phyloP scores from a whole-genome alignment of 2,329 filamentous ascomycete genomes.

The Capronia epimyces region DNA sequence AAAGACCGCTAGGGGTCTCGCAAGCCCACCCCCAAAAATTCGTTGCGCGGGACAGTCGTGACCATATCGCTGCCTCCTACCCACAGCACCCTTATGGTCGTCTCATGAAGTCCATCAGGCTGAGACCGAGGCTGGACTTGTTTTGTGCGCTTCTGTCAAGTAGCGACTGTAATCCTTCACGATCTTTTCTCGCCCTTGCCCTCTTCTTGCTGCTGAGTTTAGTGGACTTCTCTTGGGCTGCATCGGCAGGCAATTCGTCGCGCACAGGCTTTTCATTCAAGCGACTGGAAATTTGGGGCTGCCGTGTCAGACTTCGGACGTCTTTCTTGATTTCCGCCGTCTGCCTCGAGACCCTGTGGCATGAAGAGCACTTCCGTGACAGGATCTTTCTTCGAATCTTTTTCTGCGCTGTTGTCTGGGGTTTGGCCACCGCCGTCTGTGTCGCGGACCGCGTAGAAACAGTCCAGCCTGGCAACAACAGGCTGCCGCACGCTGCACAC shows the following conservation, averaged over 20 bases:
- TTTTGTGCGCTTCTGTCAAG: constrained; percentile 33
- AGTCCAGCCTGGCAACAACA: constrained; percentile 33
- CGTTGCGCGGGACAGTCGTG: no score
- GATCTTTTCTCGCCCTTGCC: constrained; percentile 50
- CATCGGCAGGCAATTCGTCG: not conserved
- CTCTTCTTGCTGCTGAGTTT: constrained; percentile 49
- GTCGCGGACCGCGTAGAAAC: constrained; percentile 23
- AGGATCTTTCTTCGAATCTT: constrained; percentile 16
- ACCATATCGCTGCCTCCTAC: not conserved
- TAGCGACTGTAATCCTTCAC: constrained; percentile 49
- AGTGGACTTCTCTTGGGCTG: not conserved
- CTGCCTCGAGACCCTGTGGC: constrained; percentile 12
- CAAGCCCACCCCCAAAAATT: no score
- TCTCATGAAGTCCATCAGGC: constrained; percentile 29
- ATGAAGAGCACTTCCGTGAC: constrained; percentile 14
- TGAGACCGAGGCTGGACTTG: constrained; percentile 13
- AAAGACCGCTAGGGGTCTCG: not conserved
- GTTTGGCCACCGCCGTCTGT: not conserved
- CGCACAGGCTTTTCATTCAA: not conserved
- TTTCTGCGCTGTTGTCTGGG: not conserved
- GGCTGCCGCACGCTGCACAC: constrained; percentile 40
- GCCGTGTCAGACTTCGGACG: not conserved
- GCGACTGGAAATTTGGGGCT: not conserved
- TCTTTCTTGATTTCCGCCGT: not conserved
- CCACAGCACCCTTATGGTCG: constrained; percentile 1